A percentile compares a stretch with the other conserved stretches of the same genome.
Evolutionary conservation across 495 filamentous ascomycete species (phyloP).

Genomic region (Letharia columbiana): DNA sequence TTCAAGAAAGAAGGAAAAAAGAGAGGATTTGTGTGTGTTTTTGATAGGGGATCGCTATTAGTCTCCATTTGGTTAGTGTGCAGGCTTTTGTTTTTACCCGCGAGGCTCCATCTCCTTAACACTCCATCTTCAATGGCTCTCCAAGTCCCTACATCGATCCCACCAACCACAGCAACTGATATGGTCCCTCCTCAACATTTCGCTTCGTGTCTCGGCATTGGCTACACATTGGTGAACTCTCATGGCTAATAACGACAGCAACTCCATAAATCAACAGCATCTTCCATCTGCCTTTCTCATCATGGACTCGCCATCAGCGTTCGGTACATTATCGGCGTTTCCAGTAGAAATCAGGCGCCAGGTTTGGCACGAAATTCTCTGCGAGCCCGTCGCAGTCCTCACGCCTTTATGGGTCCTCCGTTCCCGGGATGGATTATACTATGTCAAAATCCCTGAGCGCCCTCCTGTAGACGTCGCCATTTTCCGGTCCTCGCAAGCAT

Average conservation of each 20-base stretch:
- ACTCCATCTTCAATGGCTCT: too few species aligned
- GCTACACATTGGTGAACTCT: background rate
- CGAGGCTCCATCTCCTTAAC: too few species aligned
- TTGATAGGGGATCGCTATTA: too few species aligned
- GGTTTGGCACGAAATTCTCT: background rate
- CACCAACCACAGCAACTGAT: too few species aligned
- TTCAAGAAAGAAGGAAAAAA: too few species aligned
- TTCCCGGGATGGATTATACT: background rate
- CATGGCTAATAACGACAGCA: accelerated
- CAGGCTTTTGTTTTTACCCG: too few species aligned
- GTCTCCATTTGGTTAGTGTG: too few species aligned
- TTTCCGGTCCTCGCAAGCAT: background rate
- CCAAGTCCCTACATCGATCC: too few species aligned
- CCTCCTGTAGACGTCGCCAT: background rate
- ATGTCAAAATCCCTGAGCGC: background rate
- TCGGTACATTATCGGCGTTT: background rate
- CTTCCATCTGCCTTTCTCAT: background rate
- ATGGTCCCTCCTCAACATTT: background rate
- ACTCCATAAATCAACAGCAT: background rate
- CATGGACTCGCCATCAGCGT: background rate
- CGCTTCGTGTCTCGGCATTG: background rate
- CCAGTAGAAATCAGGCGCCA: background rate
- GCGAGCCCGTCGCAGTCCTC: background rate
- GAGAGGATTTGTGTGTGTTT: too few species aligned
- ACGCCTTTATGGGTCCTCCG: background rate